Evolutionary conservation across 129 eudicot genomes (phyloP).

Genomic region (Kitagawia praeruptora): DNA sequence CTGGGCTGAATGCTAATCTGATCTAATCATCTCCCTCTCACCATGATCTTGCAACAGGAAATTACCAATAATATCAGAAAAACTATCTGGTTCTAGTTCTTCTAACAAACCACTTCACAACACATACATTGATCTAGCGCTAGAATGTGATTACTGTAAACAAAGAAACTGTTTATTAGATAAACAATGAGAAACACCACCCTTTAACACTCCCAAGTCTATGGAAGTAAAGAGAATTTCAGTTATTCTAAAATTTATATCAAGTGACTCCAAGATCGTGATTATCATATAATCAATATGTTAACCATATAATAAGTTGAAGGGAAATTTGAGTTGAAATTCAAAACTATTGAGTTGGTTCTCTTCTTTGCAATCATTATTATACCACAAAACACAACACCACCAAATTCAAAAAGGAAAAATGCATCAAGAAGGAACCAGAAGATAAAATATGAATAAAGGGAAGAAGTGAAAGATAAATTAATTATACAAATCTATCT

Average conservation of each 20-base stretch:
- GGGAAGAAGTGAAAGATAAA: no score
- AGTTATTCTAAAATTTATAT: neutral
- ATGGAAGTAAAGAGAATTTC: no score
- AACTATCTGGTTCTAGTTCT: slow-evolving; percentile 41
- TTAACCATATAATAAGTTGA: neutral
- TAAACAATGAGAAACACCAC: neutral
- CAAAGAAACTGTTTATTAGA: neutral
- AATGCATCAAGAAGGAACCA: neutral
- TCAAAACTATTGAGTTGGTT: neutral
- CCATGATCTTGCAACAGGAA: slow-evolving; percentile 43
- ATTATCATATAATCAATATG: neutral
- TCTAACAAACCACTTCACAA: slow-evolving; percentile 14
- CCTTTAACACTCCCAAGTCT: neutral
- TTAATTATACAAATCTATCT: no score
- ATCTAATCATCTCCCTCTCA: slow-evolving; percentile 44
- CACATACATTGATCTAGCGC: slow-evolving; percentile 4
- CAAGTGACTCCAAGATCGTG: neutral
- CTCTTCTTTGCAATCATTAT: neutral
- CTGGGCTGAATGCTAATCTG: slow-evolving; percentile 44
- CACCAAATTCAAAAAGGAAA: neutral
- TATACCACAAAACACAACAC: neutral
- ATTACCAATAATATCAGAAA: slow-evolving; percentile 42
- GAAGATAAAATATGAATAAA: neutral
- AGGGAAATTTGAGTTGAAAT: neutral
- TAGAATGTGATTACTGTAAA: neutral